Percentiles rank a stretch among this genome's conserved stretches.
Evolutionary conservation across 1,284 basidiomycete species (phyloP).

Genomic region (Ceratobasidium papillatum): DNA sequence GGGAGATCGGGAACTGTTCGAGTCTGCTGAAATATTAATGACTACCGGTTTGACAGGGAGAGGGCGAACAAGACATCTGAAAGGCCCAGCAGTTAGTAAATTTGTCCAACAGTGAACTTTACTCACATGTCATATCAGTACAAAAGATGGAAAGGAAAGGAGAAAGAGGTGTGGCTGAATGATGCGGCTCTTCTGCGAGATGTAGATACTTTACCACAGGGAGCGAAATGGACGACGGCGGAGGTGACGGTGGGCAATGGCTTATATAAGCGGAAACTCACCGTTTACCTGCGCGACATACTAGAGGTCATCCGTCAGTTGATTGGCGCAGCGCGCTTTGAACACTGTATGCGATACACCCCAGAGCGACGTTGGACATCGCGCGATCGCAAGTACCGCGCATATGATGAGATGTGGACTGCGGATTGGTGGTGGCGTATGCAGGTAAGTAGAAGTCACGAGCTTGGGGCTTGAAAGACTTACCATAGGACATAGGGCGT

Average conservation of each 20-base stretch:
- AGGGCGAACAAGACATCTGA: conserved; percentile 8
- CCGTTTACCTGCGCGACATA: neutral
- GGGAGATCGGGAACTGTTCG: conserved; percentile 2
- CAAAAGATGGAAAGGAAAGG: neutral
- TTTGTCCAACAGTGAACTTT: neutral
- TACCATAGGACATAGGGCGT: too few relatives aligned
- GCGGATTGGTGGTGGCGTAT: conserved; percentile 6
- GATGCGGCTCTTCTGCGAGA: conserved; percentile 9
- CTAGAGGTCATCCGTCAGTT: neutral
- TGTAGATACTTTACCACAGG: neutral
- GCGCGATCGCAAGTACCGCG: neutral
- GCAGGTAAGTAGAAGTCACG: neutral
- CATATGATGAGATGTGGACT: conserved; percentile 6
- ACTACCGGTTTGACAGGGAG: neutral
- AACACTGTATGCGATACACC: neutral
- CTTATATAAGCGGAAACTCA: neutral
- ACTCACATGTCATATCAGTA: neutral
- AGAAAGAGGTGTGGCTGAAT: conserved; percentile 3
- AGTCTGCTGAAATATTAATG: conserved; percentile 1
- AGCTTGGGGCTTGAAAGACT: too few relatives aligned
- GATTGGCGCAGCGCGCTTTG: conserved; percentile 12
- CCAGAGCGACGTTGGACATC: conserved; percentile 21
- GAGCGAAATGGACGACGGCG: conserved; percentile 12
- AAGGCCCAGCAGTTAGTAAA: conserved; percentile 2
- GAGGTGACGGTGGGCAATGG: neutral